Base-by-base conservation (phyloP, 177 flowering plant species). In the Vitis hybrid region DNA sequence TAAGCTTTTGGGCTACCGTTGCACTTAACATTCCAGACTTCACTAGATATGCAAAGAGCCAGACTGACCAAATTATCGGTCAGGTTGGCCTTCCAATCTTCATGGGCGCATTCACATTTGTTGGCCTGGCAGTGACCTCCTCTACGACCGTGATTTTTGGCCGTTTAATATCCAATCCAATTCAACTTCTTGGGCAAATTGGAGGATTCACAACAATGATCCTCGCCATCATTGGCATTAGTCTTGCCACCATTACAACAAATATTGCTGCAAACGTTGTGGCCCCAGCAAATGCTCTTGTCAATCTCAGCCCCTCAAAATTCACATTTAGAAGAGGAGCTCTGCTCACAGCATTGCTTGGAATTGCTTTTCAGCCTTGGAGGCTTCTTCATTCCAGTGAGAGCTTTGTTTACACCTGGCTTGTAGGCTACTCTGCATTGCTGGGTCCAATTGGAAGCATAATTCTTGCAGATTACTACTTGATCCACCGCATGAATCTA, bases 321-420 rank as follows among this genome's bases (percentile, higher is more conserved):
- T 94, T 94, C 86, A 90, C 86, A 2, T 94, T 94, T 66, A 59
- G 85, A 52, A 78, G 78, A 68, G 97, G 97, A 13, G 94, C 97
- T 14, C 77, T 92, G 20, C 62, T 91, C 0, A 91, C 97, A 0
- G 92, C 97, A 0, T 31, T 90, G 66, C 81, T 94, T 0, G 97
- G 97, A 34, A 86, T 92, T 14, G 88, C 83, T 12, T 90, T 82
- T 67, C 97, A 94, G 78, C 97, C 99, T 0, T 94, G 99, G 99
- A 77, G 96, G 73, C 85, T 94, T 19, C 87, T 90, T 1, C 59
- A 79, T 55, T 89, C 97, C 9, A 91, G 97, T 65, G 91, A 94
- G 76, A 89, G 94, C 76, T 94, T 92, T 67, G 88, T 94, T 14
- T 87, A 94, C 61, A 92, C 98, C 2, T 92, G 99, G 99, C 84